Evolutionary conservation across 805 yeast species (phyloP).

Genomic region (Ogataea trehalophila): DNA sequence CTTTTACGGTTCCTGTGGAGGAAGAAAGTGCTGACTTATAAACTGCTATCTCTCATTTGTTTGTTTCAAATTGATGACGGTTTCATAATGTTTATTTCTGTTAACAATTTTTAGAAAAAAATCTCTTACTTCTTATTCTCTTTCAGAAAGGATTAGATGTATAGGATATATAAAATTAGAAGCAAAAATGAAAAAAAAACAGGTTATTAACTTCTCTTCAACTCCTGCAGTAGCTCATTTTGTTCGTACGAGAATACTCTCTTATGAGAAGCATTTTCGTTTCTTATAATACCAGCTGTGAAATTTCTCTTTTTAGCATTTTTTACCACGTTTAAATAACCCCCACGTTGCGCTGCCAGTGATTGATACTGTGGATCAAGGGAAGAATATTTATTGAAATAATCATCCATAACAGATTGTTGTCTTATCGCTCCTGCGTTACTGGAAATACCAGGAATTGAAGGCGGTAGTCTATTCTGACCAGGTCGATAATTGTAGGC

Average conservation of each 20-base stretch:
- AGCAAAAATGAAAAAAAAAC: background rate
- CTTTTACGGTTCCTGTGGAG: slow-evolving; percentile 67
- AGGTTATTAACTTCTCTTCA: slow-evolving; percentile 17
- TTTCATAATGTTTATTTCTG: too few relatives aligned
- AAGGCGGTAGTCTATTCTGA: background rate
- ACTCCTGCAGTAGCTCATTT: slow-evolving; percentile 41
- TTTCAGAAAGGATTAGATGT: too few relatives aligned
- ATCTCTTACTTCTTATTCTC: too few relatives aligned
- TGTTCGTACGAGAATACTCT: slow-evolving; percentile 50
- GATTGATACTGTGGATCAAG: slow-evolving; percentile 10
- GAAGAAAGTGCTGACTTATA: slow-evolving; percentile 39
- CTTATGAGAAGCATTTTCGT: slow-evolving; percentile 7
- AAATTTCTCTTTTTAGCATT: slow-evolving; percentile 12
- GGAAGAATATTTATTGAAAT: slow-evolving; percentile 1
- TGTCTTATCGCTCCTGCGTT: background rate
- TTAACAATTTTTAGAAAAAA: too few relatives aligned
- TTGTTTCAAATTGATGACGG: too few relatives aligned
- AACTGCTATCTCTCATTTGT: background rate
- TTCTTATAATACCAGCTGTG: slow-evolving; percentile 9
- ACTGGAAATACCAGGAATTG: slow-evolving; percentile 3
- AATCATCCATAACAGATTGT: too few relatives aligned
- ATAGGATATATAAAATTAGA: too few relatives aligned
- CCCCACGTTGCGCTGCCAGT: background rate
- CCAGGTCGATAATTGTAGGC: slow-evolving; percentile 5
- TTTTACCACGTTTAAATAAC: background rate